phyloP scores from a whole-genome alignment of 2,329 filamentous ascomycete genomes.

The Colletotrichum euphorbiae region DNA sequence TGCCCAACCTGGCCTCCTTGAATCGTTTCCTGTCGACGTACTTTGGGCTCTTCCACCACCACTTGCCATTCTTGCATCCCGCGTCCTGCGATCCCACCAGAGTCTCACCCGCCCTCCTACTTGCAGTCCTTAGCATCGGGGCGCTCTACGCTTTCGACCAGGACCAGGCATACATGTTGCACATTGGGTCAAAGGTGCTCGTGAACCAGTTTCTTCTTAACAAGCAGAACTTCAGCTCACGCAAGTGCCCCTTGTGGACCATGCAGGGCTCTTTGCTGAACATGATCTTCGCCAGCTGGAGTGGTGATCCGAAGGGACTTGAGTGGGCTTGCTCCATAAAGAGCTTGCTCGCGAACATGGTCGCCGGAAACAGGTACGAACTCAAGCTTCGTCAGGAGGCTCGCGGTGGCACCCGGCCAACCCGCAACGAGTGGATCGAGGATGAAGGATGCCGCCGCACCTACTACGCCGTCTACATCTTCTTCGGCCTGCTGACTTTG shows the following conservation, averaged over 20 bases:
- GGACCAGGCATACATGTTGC: constrained; percentile 95
- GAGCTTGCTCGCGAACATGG: constrained; percentile 97
- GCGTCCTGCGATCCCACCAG: constrained; percentile 87
- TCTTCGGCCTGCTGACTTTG: constrained; percentile 93
- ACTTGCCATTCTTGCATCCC: constrained; percentile 94
- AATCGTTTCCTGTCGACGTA: constrained; percentile 96
- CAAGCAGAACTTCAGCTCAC: constrained; percentile 98
- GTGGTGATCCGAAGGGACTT: constrained; percentile 94
- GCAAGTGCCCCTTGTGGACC: constrained; percentile 96
- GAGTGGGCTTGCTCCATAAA: constrained; percentile 99
- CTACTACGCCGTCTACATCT: constrained; percentile 99
- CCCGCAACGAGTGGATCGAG: constrained; percentile 91
- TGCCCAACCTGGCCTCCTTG: constrained; percentile 82
- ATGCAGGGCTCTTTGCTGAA: constrained; percentile 98
- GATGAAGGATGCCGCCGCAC: constrained; percentile 97
- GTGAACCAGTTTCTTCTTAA: constrained; percentile 98
- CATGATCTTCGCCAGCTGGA: constrained; percentile 99
- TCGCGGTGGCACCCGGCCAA: constrained; percentile 80
- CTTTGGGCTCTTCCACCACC: constrained; percentile 97
- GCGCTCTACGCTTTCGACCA: constrained; percentile 97
- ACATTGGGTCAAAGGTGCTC: constrained; percentile 96
- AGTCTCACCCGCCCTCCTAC: constrained; percentile 83
- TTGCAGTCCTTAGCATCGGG: constrained; percentile 94
- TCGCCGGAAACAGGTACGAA: constrained; percentile 96
- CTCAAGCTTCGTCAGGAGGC: constrained; percentile 92